These are phyloP conservation scores for Fusarium nurragi DNA, from an alignment of 2,329 filamentous ascomycete genomes.

Conservation along the genomic window DNA sequence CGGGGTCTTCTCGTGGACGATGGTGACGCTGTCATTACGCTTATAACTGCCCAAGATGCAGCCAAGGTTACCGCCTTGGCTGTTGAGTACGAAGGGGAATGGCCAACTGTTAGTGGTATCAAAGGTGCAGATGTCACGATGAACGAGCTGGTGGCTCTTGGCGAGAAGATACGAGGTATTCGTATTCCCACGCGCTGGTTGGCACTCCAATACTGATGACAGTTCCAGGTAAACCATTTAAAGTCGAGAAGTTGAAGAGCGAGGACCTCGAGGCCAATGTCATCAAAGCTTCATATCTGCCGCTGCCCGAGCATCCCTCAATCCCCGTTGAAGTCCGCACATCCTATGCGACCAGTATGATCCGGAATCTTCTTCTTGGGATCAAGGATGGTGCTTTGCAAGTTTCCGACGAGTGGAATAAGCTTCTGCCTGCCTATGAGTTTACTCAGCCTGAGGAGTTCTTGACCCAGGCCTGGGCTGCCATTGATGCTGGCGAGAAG, in stretches of 20 bases:
- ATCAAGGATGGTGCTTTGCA: slow-evolving; percentile 40
- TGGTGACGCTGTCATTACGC: slow-evolving; percentile 54
- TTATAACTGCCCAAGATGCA: slow-evolving; percentile 57
- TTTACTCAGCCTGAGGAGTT: slow-evolving; percentile 56
- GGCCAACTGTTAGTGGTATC: slow-evolving; percentile 56
- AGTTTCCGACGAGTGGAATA: slow-evolving; percentile 56
- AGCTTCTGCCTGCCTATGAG: slow-evolving; percentile 54
- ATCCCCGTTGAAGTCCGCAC: slow-evolving; percentile 34
- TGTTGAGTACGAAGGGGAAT: slow-evolving; percentile 55
- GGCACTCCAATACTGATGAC: background rate
- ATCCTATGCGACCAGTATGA: background rate
- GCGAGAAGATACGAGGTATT: slow-evolving; percentile 48
- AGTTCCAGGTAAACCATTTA: slow-evolving; percentile 31
- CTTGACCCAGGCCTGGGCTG: slow-evolving; percentile 46
- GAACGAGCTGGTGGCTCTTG: slow-evolving; percentile 52
- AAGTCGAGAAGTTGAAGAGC: slow-evolving; percentile 23
- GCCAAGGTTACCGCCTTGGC: slow-evolving; percentile 53
- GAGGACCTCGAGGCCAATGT: slow-evolving; percentile 35
- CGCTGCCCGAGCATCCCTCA: slow-evolving; percentile 22
- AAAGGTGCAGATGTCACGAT: slow-evolving; percentile 50
- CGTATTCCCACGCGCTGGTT: rapidly evolving
- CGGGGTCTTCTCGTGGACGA: slow-evolving; percentile 56
- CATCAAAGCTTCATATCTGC: slow-evolving; percentile 42
- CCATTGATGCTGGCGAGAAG: slow-evolving; percentile 19
- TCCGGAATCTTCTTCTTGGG: slow-evolving; percentile 14